Conservation (phyloP, 441 rosid species). For the Iberis amara region DNA sequence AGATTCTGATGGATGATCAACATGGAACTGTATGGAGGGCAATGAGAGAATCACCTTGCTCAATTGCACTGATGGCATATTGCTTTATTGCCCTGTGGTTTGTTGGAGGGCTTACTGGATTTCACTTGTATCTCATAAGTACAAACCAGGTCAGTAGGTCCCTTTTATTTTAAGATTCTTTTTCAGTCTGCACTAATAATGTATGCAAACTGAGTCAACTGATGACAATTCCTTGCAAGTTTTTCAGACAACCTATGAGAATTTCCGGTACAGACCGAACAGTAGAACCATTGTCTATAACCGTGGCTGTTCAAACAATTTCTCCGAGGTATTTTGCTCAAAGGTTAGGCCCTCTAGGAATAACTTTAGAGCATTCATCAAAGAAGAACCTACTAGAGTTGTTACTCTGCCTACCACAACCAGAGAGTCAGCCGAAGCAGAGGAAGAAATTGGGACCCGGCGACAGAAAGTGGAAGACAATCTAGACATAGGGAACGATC, state of each 20-base stretch:
- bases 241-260: conserved; percentile 80
- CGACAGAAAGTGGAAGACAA: conserved; percentile 83
- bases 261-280: conserved; percentile 79
- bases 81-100: conserved; percentile 84
- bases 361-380: conserved; percentile 59
- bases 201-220: conserved; percentile 6
- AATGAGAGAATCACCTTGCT: conserved; percentile 76
- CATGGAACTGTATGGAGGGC: conserved; percentile 75
- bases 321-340: conserved; percentile 71
- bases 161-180: background rate
- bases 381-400: conserved; percentile 50
- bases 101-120: conserved; percentile 91
- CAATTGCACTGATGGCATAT: conserved; percentile 65
- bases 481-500: conserved; percentile 78
- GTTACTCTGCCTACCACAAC: conserved; percentile 37
- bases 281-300: conserved; percentile 55
- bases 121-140: conserved; percentile 79
- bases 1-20: conserved; percentile 68
- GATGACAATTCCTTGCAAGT: background rate
- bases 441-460: conserved; percentile 37
- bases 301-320: conserved; percentile 60
- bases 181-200: background rate
- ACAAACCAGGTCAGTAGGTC: conserved; percentile 55
- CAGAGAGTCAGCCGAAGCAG: conserved; percentile 38
- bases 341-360: conserved; percentile 61